Evolutionary conservation across 106 monocot genomes (phyloP).

Genomic region (Dioscorea dumetorum): DNA sequence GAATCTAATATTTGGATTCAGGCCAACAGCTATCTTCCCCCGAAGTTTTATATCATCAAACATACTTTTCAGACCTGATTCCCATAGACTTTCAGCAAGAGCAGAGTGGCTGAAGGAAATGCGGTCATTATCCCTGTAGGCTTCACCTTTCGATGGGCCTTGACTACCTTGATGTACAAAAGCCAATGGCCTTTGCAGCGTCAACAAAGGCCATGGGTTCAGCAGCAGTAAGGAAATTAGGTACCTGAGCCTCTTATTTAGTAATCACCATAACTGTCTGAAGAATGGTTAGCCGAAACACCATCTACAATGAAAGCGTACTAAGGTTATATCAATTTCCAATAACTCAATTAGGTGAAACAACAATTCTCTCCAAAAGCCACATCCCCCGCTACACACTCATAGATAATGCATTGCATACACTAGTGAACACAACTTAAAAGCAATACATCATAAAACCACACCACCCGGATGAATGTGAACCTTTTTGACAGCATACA

Average conservation of each 20-base stretch:
- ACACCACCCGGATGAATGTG: too few relatives aligned
- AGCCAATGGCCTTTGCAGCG: slow-evolving; percentile 65
- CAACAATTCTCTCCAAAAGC: too few relatives aligned
- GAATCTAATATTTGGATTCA: slow-evolving; percentile 92
- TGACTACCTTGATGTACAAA: slow-evolving; percentile 87
- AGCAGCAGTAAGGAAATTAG: slow-evolving; percentile 54
- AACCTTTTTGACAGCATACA: too few relatives aligned
- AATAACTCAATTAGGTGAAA: too few relatives aligned
- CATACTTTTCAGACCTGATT: slow-evolving; percentile 60
- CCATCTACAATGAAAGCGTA: too few relatives aligned
- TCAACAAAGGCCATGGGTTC: slow-evolving; percentile 79
- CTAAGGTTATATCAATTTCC: too few relatives aligned
- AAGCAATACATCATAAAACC: not conserved
- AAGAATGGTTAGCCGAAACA: too few relatives aligned
- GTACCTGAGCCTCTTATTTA: slow-evolving; percentile 41
- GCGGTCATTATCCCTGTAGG: slow-evolving; percentile 91
- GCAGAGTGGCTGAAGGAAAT: slow-evolving; percentile 55
- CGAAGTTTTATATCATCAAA: slow-evolving; percentile 61
- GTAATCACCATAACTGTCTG: not conserved
- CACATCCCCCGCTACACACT: too few relatives aligned
- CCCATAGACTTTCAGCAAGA: slow-evolving; percentile 77
- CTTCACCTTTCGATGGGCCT: slow-evolving; percentile 84
- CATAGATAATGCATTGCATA: not conserved
- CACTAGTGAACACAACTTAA: not conserved
- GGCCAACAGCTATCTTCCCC: slow-evolving; percentile 52